These are phyloP conservation scores for Pseudozyma pruni DNA, from an alignment of 1,284 basidiomycete genomes.

Conservation along the genomic window DNA sequence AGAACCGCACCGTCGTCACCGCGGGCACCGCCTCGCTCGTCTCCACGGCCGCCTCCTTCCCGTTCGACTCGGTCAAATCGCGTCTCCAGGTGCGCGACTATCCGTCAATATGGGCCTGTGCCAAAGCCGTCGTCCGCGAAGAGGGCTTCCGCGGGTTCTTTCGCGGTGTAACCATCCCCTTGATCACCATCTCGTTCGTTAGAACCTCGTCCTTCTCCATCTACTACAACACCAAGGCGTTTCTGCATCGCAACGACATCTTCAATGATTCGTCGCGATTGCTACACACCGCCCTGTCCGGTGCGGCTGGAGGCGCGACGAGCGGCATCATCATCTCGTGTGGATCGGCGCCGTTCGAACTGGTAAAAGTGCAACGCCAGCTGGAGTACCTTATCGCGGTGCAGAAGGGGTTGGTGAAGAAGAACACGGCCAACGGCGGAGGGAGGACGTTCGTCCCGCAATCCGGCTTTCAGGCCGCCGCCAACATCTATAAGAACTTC, in stretches of 20 bases:
- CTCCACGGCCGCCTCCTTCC: slow-evolving; percentile 65
- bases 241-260: slow-evolving; percentile 71
- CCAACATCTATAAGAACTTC: slow-evolving; percentile 61
- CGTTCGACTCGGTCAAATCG: slow-evolving; percentile 65
- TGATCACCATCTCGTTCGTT: slow-evolving; percentile 95
- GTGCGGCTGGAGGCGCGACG: slow-evolving; percentile 75
- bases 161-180: slow-evolving; percentile 81
- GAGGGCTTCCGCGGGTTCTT: slow-evolving; percentile 93
- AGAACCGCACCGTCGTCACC: slow-evolving; percentile 61
- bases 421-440: neutral
- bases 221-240: slow-evolving; percentile 87
- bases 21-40: slow-evolving; percentile 66
- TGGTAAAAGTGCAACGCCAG: slow-evolving; percentile 87
- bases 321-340: slow-evolving; percentile 80
- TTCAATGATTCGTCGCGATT: slow-evolving; percentile 29
- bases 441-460: slow-evolving; percentile 50
- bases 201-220: slow-evolving; percentile 92
- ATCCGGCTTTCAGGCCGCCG: slow-evolving; percentile 60
- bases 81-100: slow-evolving; percentile 66
- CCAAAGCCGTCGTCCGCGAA: slow-evolving; percentile 75
- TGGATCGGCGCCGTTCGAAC: slow-evolving; percentile 78
- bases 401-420: slow-evolving; percentile 72
- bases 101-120: slow-evolving; percentile 62
- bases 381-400: slow-evolving; percentile 92
- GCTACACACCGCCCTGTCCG: slow-evolving; percentile 54